phyloP scores from a whole-genome alignment of 148 eudicot species.

The Rhododendron vialii region DNA sequence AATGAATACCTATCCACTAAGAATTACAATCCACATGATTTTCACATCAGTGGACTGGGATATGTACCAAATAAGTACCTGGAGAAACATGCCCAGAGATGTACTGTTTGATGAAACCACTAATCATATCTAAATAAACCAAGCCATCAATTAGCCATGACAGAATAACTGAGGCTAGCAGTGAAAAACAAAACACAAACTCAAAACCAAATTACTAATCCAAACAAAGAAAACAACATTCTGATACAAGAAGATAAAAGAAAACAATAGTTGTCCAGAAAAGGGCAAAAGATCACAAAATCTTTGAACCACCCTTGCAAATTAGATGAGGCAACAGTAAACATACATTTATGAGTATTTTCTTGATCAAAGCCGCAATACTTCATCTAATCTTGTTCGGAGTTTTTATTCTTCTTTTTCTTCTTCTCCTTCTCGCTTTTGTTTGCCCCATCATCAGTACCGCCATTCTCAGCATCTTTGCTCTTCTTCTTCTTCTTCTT shows the following conservation, averaged over 20 bases:
- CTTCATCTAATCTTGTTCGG: neutral
- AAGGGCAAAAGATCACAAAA: constrained; percentile 6
- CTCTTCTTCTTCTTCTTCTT: constrained; percentile 10
- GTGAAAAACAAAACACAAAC: neutral
- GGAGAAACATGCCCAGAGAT: neutral
- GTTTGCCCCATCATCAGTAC: constrained; percentile 28
- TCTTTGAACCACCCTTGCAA: neutral
- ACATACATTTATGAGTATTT: neutral
- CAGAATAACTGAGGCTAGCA: neutral
- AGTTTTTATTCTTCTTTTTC: neutral
- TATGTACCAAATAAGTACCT: neutral
- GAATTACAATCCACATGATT: neutral
- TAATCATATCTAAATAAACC: neutral
- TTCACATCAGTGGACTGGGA: neutral
- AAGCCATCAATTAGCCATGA: neutral
- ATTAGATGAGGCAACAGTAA: neutral
- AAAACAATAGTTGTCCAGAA: neutral
- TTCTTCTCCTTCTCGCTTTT: constrained; percentile 45
- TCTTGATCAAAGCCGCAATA: neutral
- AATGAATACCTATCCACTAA: neutral
- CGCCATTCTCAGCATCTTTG: constrained; percentile 6
- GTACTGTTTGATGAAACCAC: neutral
- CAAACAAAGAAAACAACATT: neutral
- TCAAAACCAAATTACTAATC: neutral
- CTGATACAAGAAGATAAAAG: neutral